A percentile compares a stretch with the other conserved stretches of the same genome.
phyloP scores from a whole-genome alignment of 2,329 filamentous ascomycete genomes.

The Colletotrichum eremochloae region DNA sequence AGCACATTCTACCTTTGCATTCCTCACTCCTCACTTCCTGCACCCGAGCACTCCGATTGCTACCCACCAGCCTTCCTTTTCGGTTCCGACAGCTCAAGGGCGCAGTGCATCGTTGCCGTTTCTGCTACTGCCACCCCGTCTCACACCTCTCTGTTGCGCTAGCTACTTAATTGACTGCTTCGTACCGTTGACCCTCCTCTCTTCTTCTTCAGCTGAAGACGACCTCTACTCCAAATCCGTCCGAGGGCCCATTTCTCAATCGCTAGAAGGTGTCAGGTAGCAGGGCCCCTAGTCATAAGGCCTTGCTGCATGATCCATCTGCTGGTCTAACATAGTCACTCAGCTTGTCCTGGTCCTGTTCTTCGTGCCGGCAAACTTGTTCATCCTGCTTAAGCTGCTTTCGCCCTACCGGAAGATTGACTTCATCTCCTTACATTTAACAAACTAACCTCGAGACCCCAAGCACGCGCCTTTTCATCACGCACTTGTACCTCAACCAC shows the following conservation, averaged over 20 bases:
- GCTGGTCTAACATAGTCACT: slow-evolving; percentile 27
- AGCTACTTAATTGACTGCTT: neutral
- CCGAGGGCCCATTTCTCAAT: slow-evolving; percentile 10
- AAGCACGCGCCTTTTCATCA: slow-evolving; percentile 30
- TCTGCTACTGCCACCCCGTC: slow-evolving; percentile 21
- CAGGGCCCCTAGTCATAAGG: slow-evolving; percentile 12
- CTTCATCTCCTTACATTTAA: slow-evolving; percentile 16
- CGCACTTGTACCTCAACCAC: slow-evolving; percentile 18
- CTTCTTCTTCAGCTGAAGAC: slow-evolving; percentile 13
- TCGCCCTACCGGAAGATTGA: slow-evolving; percentile 30
- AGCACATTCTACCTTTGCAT: slow-evolving; percentile 10
- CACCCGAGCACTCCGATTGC: slow-evolving; percentile 21
- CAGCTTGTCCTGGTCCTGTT: slow-evolving; percentile 10
- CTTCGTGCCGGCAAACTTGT: slow-evolving; percentile 16
- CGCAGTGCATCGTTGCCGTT: slow-evolving; percentile 12
- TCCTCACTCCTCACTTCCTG: slow-evolving; percentile 6
- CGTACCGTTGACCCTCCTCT: neutral
- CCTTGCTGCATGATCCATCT: slow-evolving; percentile 35
- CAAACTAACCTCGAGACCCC: slow-evolving; percentile 28
- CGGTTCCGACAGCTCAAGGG: neutral
- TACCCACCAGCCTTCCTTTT: neutral
- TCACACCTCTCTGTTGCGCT: slow-evolving; percentile 1
- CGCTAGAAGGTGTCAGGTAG: slow-evolving; percentile 24
- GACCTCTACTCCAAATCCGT: slow-evolving; percentile 30
- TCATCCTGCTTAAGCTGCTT: slow-evolving; percentile 14